Evolutionary conservation across 148 eudicot genomes (phyloP).

Genomic region (Agrostemma githago): DNA sequence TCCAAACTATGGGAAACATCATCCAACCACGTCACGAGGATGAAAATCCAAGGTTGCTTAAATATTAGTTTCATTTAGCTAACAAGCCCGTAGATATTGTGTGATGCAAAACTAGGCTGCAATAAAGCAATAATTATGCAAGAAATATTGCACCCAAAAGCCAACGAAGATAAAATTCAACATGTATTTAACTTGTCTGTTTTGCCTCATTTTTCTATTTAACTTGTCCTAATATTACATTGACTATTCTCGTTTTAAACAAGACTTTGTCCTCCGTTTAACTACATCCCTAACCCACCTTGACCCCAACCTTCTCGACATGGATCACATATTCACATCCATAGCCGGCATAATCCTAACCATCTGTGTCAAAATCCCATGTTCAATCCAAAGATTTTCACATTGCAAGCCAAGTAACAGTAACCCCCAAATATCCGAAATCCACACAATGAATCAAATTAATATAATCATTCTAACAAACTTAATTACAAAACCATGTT

Average conservation of each 20-base stretch:
- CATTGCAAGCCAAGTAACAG: not conserved
- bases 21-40: not conserved
- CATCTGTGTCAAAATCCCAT: not conserved
- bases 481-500: not conserved
- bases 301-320: not conserved
- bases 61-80: not conserved
- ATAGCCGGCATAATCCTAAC: slow-evolving; percentile 4
- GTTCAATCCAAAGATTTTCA: not conserved
- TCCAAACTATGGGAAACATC: not conserved
- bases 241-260: too few relatives aligned
- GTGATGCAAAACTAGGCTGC: too few relatives aligned
- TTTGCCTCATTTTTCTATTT: too few relatives aligned
- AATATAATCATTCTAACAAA: not conserved
- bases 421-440: not conserved
- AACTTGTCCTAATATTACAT: too few relatives aligned
- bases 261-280: not conserved
- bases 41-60: not conserved
- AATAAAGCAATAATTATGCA: not conserved
- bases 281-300: not conserved
- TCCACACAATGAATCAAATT: not conserved
- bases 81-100: too few relatives aligned
- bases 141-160: not conserved
- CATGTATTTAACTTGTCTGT: too few relatives aligned
- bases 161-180: not conserved
- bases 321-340: not conserved